Conservation (phyloP, 352 stramenopile species). For the Phytophthora fragariae region DNA sequence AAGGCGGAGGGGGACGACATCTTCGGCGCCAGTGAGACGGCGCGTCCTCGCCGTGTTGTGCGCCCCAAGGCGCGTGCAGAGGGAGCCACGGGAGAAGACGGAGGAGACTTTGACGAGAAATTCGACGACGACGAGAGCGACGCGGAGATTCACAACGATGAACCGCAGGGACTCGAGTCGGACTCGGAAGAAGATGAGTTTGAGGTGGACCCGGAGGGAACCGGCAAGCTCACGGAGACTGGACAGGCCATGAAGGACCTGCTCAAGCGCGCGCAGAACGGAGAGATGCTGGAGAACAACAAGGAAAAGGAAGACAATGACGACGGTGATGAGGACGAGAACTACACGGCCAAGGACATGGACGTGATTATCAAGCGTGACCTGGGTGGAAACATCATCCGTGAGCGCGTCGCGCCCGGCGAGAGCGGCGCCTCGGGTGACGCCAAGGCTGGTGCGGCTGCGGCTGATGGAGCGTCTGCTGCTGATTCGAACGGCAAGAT, state of each 20-base stretch:
- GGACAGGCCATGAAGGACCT: slow-evolving; percentile 87
- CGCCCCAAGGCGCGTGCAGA: slow-evolving; percentile 62
- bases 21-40: slow-evolving; percentile 66
- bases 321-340: slow-evolving; percentile 64
- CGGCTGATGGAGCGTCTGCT: slow-evolving; percentile 32
- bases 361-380: slow-evolving; percentile 77
- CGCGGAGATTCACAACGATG: slow-evolving; percentile 81
- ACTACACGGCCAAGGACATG: slow-evolving; percentile 85
- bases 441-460: slow-evolving; percentile 36
- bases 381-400: slow-evolving; percentile 84
- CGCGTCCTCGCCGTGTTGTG: slow-evolving; percentile 53
- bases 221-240: slow-evolving; percentile 82
- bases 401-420: slow-evolving; percentile 45
- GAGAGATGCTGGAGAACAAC: slow-evolving; percentile 65
- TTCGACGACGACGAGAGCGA: slow-evolving; percentile 90
- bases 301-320: slow-evolving; percentile 76
- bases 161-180: slow-evolving; percentile 67
- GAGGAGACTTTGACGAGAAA: slow-evolving; percentile 89
- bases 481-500: slow-evolving; percentile 35
- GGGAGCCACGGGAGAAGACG: slow-evolving; percentile 80
- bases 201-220: slow-evolving; percentile 70
- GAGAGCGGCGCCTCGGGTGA: slow-evolving; percentile 29
- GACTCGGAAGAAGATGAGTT: slow-evolving; percentile 85
- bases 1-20: slow-evolving; percentile 65
- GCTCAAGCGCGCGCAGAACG: slow-evolving; percentile 79